Base-by-base conservation (phyloP, 208 protist genomes). In the Kentomonas sorsogonicus region DNA sequence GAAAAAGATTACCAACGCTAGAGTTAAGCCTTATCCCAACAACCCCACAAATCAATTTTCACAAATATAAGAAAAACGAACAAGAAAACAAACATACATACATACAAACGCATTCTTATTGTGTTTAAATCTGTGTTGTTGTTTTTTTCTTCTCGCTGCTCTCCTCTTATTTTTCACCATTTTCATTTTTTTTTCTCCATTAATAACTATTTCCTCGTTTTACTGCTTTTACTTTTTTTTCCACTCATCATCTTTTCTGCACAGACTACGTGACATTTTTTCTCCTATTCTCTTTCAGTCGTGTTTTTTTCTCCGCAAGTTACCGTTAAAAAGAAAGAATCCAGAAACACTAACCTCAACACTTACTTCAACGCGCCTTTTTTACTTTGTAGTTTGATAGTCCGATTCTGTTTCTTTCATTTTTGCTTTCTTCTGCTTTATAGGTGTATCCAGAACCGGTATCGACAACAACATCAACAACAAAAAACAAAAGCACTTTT, bases 231-330 rank as follows among this genome's bases (percentile, higher is more conserved):
- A n/a, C n/a, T n/a, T n/a, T n/a, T 58, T 15, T 31, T 43, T 0
- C 26, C 16, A 26, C 47, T 10, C 16, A 34, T 23, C 3, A 10
- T 9, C 60, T 43, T 50, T 15, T n/a, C 50, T 30, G 47, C 2
- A 27, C 25, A 38, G 18, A 22, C 44, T 60, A 30, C 33, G n/a
- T 52, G 3, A 53, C 26, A 18, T 20, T 67, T 45, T 4, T 46
- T 34, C 36, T 45, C 34, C 10, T 26, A 44, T 10, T n/a, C 10
- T 0, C 20, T 22, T 40, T 51, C 18, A 16, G 46, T 56, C 50
- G 23, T n/a, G n/a, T n/a, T n/a, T n/a, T 33, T 20, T n/a, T n/a
- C n/a, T n/a, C n/a, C n/a, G n/a, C n/a, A n/a, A n/a, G n/a, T n/a
- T n/a, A n/a, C n/a, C n/a, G n/a, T n/a, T n/a, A n/a, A n/a, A n/a